Percentiles rank a stretch among this genome's conserved stretches.
These are phyloP conservation scores for Aspergillus calidoustus DNA, from an alignment of 2,329 filamentous ascomycete species.

Conservation along the genomic window DNA sequence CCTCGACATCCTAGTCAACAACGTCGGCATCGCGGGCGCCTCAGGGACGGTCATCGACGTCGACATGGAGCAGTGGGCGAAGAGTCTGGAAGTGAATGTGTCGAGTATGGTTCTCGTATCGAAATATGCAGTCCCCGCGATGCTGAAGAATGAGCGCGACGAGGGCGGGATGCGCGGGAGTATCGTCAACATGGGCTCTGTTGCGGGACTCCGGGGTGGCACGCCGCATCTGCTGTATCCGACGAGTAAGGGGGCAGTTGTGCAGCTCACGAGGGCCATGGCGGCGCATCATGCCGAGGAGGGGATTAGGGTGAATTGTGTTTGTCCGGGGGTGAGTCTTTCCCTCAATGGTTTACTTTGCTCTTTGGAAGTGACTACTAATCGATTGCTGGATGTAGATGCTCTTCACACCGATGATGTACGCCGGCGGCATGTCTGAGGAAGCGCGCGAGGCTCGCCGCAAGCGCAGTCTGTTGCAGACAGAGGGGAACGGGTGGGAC, in stretches of 20 bases:
- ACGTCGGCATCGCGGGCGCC: slow-evolving; percentile 66
- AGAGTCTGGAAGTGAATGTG: slow-evolving; percentile 65
- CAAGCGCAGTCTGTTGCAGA: slow-evolving; percentile 56
- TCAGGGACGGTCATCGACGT: slow-evolving; percentile 64
- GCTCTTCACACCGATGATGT: slow-evolving; percentile 63
- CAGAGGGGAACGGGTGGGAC: slow-evolving; percentile 61
- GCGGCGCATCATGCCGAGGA: slow-evolving; percentile 57
- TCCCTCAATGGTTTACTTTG: too few relatives aligned
- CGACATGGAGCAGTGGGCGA: slow-evolving; percentile 62
- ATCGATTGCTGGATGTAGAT: slow-evolving; percentile 32
- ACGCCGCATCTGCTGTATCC: slow-evolving; percentile 60
- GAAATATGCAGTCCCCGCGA: slow-evolving; percentile 64
- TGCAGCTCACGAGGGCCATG: slow-evolving; percentile 63
- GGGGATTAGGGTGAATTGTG: slow-evolving; percentile 60
- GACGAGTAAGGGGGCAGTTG: slow-evolving; percentile 58
- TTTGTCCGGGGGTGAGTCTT: slow-evolving; percentile 51
- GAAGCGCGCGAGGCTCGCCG: slow-evolving; percentile 55
- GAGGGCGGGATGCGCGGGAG: slow-evolving; percentile 18
- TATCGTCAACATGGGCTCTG: slow-evolving; percentile 63
- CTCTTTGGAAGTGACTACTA: too few relatives aligned
- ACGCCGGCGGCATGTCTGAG: slow-evolving; percentile 54
- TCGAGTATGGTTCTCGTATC: slow-evolving; percentile 68
- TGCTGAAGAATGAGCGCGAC: slow-evolving; percentile 58
- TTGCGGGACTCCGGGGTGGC: slow-evolving; percentile 57
- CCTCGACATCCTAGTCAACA: slow-evolving; percentile 68